These are phyloP conservation scores for Nicotiana rustica DNA, from an alignment of 305 asterid species.

Conservation along the genomic window DNA sequence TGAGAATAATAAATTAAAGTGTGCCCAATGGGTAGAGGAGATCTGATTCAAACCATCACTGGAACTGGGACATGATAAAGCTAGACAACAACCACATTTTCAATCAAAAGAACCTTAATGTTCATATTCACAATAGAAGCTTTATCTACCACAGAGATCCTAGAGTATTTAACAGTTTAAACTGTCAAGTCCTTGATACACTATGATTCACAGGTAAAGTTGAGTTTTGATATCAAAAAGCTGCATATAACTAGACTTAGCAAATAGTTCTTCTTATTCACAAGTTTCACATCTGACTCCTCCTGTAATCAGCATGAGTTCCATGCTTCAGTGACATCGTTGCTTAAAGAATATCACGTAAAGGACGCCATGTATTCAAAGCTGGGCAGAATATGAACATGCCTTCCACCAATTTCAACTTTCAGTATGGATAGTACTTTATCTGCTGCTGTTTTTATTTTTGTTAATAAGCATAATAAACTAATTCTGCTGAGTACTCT, in stretches of 20 bases:
- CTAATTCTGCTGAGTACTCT: conserved; percentile 15
- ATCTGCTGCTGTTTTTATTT: not conserved
- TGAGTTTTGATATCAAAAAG: not conserved
- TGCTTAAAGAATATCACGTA: not conserved
- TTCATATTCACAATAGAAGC: conserved; percentile 14
- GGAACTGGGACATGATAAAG: not conserved
- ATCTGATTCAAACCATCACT: not conserved
- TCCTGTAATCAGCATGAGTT: conserved; percentile 26
- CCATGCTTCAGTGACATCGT: not conserved
- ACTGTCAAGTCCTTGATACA: not conserved
- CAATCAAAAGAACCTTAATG: not conserved
- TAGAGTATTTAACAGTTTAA: not conserved
- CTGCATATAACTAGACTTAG: conserved; percentile 22
- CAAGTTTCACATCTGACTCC: conserved; percentile 1
- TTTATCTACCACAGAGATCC: conserved; percentile 30
- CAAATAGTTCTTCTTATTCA: conserved; percentile 28
- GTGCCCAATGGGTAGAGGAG: not conserved
- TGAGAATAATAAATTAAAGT: not conserved
- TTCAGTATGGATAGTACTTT: not conserved
- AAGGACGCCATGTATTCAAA: conserved; percentile 12
- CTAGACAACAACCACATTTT: conserved; percentile 1
- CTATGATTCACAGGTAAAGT: conserved; percentile 18
- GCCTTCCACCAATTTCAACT: conserved; percentile 9
- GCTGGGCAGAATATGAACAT: not conserved
- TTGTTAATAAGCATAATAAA: conserved; percentile 15